Base-by-base conservation (phyloP, 179 eudicot species). In the Nepenthes alata region DNA sequence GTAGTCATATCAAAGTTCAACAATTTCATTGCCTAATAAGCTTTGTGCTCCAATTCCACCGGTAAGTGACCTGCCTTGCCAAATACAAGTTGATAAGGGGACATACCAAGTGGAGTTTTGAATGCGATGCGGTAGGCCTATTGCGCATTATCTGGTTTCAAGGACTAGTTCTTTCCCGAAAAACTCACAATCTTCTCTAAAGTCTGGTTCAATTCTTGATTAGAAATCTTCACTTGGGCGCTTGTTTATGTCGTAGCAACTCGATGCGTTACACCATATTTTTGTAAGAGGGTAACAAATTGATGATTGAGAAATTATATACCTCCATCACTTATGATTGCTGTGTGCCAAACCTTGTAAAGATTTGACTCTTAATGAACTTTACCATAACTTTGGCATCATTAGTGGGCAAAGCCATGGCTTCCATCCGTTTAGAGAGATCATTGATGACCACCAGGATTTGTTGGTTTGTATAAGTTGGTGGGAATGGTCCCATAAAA, bases 321-420 rank as follows among this genome's bases (percentile, higher is more conserved):
- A 11, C 45, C 61, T 6, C 61, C 61, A 35, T 58, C 15, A 58
- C 61, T 58, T 9, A 58, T 58, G 8, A 14, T 11, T 44, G 53
- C 36, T 34, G 63, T 0, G 12, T 12, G 2, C 53, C 13, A 15
- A 58, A 60, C 36, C 63, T 45, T 44, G 63, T n/a, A 6, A 60
- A 13, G 11, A 45, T 47, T 11, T 2, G 2, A 2, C n/a, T 14
- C 58, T 55, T 35, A 16, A 34, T 3, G 14, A 55, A 11, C 11
- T 3, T 4, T 6, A 37, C 47, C 36, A 58, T 11, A 6, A 58
- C 61, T n/a, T 14, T 36, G 5, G 61, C 61, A 58, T 58, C 45
- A 11, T 37, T 58, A 12, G 45, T 35, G 4, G 44, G 45, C 4
- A n/a, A 35, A 6, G 41, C 61, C 12, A 36, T 58, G 4, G 45